Conservation (phyloP, 129 eudicot genomes). For the Chrysanthemum lavandulifolium region DNA sequence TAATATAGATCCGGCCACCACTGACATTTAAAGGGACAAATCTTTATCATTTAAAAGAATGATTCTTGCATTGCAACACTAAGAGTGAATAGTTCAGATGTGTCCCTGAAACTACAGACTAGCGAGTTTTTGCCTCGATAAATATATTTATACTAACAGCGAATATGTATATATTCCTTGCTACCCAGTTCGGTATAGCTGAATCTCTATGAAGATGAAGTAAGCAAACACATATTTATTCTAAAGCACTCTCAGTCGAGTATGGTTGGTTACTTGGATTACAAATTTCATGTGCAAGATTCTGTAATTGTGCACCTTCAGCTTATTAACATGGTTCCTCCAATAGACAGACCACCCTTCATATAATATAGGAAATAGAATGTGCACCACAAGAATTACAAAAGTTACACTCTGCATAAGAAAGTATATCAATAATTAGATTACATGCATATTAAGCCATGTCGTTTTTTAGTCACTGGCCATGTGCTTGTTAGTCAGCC, state of each 20-base stretch:
- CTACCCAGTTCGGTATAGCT: background rate
- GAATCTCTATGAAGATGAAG: conserved; percentile 1
- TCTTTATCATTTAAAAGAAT: no score
- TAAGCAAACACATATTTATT: conserved; percentile 7
- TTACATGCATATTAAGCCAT: background rate
- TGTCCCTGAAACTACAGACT: no score
- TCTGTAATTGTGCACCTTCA: conserved; percentile 55
- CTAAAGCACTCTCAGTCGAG: conserved; percentile 7
- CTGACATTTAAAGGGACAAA: no score
- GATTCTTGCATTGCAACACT: no score
- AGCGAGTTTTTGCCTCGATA: no score
- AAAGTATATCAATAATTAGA: conserved; percentile 18
- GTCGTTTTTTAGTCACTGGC: no score
- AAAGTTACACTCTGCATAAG: conserved; percentile 69
- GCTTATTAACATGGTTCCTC: conserved; percentile 59
- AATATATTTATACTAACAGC: no score
- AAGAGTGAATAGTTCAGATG: no score
- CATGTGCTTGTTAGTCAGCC: no score
- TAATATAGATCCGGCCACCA: no score
- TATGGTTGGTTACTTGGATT: background rate
- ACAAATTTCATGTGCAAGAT: conserved; percentile 12
- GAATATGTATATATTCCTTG: no score
- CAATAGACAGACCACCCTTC: conserved; percentile 70
- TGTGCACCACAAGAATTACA: conserved; percentile 56
- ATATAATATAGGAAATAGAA: conserved; percentile 65